phyloP scores from a whole-genome alignment of 331 rosid genomes.

The Arachis monticola region DNA sequence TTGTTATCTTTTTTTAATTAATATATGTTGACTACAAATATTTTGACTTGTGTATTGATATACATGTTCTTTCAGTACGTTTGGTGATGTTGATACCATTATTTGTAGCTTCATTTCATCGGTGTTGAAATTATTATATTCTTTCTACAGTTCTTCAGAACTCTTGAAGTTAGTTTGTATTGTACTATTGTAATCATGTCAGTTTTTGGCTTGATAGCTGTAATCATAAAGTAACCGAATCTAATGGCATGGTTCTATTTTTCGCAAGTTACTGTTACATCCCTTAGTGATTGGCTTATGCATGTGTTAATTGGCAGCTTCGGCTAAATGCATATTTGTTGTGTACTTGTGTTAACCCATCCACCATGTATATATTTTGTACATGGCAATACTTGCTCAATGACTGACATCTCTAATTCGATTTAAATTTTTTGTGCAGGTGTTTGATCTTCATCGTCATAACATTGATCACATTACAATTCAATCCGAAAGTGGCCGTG shows the following conservation, averaged over 20 bases:
- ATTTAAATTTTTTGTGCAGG: slow-evolving; percentile 53
- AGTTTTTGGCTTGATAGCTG: background rate
- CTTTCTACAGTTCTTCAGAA: slow-evolving; percentile 13
- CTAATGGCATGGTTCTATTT: slow-evolving; percentile 8
- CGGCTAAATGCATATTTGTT: slow-evolving; percentile 17
- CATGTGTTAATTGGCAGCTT: slow-evolving; percentile 16
- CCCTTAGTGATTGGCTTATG: background rate
- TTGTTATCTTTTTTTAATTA: background rate
- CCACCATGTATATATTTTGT: background rate
- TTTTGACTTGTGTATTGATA: slow-evolving; percentile 1
- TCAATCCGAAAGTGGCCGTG: slow-evolving; percentile 75
- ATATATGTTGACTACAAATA: background rate
- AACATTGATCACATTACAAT: slow-evolving; percentile 93
- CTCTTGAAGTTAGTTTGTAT: background rate
- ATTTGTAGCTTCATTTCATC: background rate
- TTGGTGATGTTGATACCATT: slow-evolving; percentile 15
- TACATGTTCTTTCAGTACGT: slow-evolving; percentile 11
- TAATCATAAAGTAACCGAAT: background rate
- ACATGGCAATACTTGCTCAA: background rate
- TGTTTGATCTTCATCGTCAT: slow-evolving; percentile 93
- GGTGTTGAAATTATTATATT: slow-evolving; percentile 4
- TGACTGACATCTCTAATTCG: slow-evolving; percentile 33
- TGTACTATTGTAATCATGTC: background rate
- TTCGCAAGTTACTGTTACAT: slow-evolving; percentile 2
- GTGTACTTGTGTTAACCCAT: background rate